Evolutionary conservation across 768 basidiomycete species (phyloP), one percentile per base, ranked within the genome.

Genomic region (Kwoniella dendrophila): DNA sequence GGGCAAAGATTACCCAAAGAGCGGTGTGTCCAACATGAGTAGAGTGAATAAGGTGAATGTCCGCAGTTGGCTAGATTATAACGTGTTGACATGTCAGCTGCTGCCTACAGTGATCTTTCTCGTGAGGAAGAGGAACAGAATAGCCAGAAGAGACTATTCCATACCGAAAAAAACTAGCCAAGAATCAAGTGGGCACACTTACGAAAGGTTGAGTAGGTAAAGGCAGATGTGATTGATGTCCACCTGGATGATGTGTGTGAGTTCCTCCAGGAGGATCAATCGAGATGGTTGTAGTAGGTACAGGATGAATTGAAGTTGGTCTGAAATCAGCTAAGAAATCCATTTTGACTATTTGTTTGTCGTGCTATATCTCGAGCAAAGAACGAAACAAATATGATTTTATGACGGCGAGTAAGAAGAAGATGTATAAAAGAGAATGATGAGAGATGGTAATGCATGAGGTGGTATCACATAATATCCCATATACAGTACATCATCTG

Each of bases 201-300:
- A 71, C 71, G 48, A 71, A 67, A 8, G 63, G 62, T 24, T 64
- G 56, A 18, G 72, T 71, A 11, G 72, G 72, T 18, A 69, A 43
- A 12, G 72, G 69, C 1, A 68, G 38, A 20, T 68, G 69, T 0
- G 14, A 18, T 20, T 32, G 59, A 60, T 62, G 66, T 22, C 61
- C 60, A 29, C 60, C 63, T 44, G 58, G 56, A 41, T 73, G 64
- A 44, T 56, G 67, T 11, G 50, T 70, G 16, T 66, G 62, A 14
- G 73, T 75, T 2, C 74, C 74, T 14, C 74, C 72, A 8, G 74
- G 74, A 36, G 74, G 74, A 59, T 62, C 55, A 49, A 75, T 59
- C 41, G 69, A 64, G 68, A 75, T 71, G 60, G 70, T 71, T 6
- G 36, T 34, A n/a, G 73, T 72, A 11, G 65, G 72, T 57, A 60